Evolutionary conservation across 2,329 filamentous ascomycete genomes (phyloP), one percentile per base, ranked within the genome.

Genomic region (Domatiomyces catenatus): DNA sequence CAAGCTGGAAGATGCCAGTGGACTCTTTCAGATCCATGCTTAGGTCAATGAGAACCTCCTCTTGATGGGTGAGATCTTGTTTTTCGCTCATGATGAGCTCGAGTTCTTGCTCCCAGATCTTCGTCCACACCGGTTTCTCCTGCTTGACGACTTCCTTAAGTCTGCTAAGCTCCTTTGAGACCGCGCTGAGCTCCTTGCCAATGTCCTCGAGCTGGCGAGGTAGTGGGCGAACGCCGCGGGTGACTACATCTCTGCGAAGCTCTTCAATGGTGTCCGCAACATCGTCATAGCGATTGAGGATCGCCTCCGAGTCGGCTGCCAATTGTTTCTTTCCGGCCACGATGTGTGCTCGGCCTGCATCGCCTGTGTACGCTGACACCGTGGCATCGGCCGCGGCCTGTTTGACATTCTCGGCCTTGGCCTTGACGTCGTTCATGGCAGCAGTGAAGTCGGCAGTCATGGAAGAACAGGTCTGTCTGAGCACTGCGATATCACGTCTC

Each of bases 81-180:
- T 89, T 81, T 62, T 95, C 92, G 64, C 94, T 88, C 69, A 92
- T 96, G 2, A 98, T 90, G 48, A 90, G 83, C 66, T 96, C 87
- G 45, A 98, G 74, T 66, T 96, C 89, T 69, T 93, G 89, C 76
- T 96, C 90, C 92, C 92, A 98, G 57, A 96, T 94, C 77, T 95
- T 95, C 50, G 88, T 95, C 90, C 92, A 98, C 52, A 95, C 75
- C 0, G 92, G 92, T 67, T 94, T 94, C 75, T 98, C 92, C 46
- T 80, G 79, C 60, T 81, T 83, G 70, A 98, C 78, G 71, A 85
- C 94, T 15, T 94, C 89, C 64, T 94, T 86, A 76, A 98, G 83
- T 69, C 86, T 89, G 75, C 86, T 92, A 55, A 98, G 79, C 62
- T 95, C 89, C 62, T 87, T 83, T 47, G 81, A 84, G 28, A 92